phyloP scores from a whole-genome alignment of 768 basidiomycete genomes.

The Boletus rubropictus region DNA sequence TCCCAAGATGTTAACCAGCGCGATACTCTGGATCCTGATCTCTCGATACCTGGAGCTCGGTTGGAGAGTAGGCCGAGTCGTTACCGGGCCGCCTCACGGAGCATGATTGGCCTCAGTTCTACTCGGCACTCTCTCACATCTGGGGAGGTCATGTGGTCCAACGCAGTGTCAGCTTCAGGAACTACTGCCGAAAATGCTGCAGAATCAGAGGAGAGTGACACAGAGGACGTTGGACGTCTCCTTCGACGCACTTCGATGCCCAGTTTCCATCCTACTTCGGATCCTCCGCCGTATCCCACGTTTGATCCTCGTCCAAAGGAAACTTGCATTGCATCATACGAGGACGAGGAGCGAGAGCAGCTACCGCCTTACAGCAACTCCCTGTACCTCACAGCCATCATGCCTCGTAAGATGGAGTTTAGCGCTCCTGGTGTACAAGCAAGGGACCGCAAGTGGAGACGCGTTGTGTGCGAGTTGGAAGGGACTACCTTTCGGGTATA shows the following conservation, averaged over 20 bases:
- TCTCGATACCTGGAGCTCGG: slow-evolving; percentile 3
- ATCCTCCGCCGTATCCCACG: slow-evolving; percentile 66
- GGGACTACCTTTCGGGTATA: slow-evolving; percentile 87
- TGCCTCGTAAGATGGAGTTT: slow-evolving; percentile 96
- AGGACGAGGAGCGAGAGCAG: slow-evolving; percentile 80
- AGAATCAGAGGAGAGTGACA: slow-evolving; percentile 20
- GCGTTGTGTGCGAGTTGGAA: slow-evolving; percentile 82
- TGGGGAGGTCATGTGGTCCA: slow-evolving; percentile 9
- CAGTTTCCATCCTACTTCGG: slow-evolving; percentile 49
- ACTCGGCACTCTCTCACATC: slow-evolving; percentile 20
- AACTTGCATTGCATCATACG: slow-evolving; percentile 36
- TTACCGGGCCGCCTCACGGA: slow-evolving; percentile 56
- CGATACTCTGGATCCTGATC: slow-evolving; percentile 2
- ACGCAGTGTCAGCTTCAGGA: slow-evolving; percentile 11
- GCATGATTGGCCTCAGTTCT: slow-evolving; percentile 54
- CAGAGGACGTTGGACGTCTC: slow-evolving; percentile 34
- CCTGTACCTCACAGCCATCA: slow-evolving; percentile 71
- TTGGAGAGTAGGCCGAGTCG: slow-evolving; percentile 37
- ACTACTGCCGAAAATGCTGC: slow-evolving; percentile 4
- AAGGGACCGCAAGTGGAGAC: slow-evolving; percentile 86
- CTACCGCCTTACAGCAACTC: slow-evolving; percentile 80
- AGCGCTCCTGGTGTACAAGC: slow-evolving; percentile 77
- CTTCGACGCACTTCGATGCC: slow-evolving; percentile 68
- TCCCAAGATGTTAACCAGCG: slow-evolving; percentile 1
- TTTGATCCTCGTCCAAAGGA: slow-evolving; percentile 32